phyloP scores from a whole-genome alignment of 148 eudicot genomes.

The Silene latifolia region DNA sequence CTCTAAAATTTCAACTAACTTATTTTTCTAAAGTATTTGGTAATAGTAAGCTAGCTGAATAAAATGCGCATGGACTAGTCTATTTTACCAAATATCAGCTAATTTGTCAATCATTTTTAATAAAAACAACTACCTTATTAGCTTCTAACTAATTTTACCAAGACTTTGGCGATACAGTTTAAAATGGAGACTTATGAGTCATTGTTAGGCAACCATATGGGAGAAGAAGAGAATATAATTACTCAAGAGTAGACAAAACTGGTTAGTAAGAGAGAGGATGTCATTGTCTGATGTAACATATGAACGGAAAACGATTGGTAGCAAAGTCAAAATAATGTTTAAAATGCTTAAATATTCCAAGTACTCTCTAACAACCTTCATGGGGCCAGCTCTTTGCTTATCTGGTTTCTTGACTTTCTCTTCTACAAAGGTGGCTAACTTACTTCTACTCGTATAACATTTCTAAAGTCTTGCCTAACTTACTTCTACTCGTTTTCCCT shows the following conservation, averaged over 20 bases:
- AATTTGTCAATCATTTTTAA: too few species aligned
- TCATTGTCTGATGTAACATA: neutral
- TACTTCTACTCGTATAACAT: too few species aligned
- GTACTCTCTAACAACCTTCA: constrained; percentile 9
- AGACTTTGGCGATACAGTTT: too few species aligned
- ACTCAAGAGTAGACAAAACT: neutral
- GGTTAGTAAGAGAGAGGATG: neutral
- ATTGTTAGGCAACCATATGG: neutral
- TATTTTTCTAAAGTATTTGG: too few species aligned
- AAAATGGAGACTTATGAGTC: neutral
- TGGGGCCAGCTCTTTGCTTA: neutral
- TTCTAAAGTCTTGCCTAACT: constrained; percentile 3
- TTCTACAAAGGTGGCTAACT: constrained; percentile 7
- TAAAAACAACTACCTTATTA: too few species aligned
- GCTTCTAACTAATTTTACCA: too few species aligned
- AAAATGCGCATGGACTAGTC: too few species aligned
- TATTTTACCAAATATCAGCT: too few species aligned
- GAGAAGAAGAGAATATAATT: neutral
- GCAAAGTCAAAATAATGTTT: neutral
- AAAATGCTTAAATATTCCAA: neutral
- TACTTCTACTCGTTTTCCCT: neutral
- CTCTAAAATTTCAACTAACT: neutral
- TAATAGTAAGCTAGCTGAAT: too few species aligned
- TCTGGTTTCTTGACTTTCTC: neutral
- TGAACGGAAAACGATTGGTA: neutral